Percentiles rank a stretch among this genome's conserved stretches.
Conservation (phyloP, 2,329 filamentous ascomycete species). For the Monilinia fructigena region DNA sequence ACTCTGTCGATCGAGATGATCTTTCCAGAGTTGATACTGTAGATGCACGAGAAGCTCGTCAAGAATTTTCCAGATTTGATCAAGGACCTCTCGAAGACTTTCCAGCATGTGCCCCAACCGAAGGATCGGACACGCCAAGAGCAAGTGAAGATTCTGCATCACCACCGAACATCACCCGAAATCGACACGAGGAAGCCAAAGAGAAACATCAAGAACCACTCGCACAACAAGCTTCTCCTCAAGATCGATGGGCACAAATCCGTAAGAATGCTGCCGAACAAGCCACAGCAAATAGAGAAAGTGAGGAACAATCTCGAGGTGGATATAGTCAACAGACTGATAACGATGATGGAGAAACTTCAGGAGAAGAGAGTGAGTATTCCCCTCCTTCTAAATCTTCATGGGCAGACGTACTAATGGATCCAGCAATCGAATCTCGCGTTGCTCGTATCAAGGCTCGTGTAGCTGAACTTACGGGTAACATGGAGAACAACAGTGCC, state of each 20-base stretch:
- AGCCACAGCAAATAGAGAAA: slow-evolving; percentile 61
- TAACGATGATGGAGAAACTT: slow-evolving; percentile 83
- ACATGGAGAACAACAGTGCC: slow-evolving; percentile 57
- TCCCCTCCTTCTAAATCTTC: slow-evolving; percentile 13
- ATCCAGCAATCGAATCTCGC: slow-evolving; percentile 83
- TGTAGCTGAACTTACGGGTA: slow-evolving; percentile 88
- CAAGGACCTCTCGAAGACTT: slow-evolving; percentile 86
- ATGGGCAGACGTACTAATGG: slow-evolving; percentile 34
- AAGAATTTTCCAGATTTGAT: slow-evolving; percentile 69
- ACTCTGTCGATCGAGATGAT: slow-evolving; percentile 46
- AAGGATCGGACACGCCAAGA: slow-evolving; percentile 34
- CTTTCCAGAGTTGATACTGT: slow-evolving; percentile 60
- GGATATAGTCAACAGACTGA: slow-evolving; percentile 58
- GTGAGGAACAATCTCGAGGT: slow-evolving; percentile 60
- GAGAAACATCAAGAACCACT: slow-evolving; percentile 36
- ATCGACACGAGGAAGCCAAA: slow-evolving; percentile 37
- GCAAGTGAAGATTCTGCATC: slow-evolving; percentile 45
- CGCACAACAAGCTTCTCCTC: slow-evolving; percentile 31
- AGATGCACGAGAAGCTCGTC: slow-evolving; percentile 57
- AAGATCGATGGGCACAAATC: slow-evolving; percentile 94
- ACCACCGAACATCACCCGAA: slow-evolving; percentile 30
- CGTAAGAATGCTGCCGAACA: slow-evolving; percentile 89
- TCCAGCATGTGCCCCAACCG: slow-evolving; percentile 71
- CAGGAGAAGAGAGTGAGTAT: slow-evolving; percentile 86
- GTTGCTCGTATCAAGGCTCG: slow-evolving; percentile 97